Evolutionary conservation across 768 basidiomycete genomes (phyloP).

Genomic region (Tricholoma hemisulphureum): DNA sequence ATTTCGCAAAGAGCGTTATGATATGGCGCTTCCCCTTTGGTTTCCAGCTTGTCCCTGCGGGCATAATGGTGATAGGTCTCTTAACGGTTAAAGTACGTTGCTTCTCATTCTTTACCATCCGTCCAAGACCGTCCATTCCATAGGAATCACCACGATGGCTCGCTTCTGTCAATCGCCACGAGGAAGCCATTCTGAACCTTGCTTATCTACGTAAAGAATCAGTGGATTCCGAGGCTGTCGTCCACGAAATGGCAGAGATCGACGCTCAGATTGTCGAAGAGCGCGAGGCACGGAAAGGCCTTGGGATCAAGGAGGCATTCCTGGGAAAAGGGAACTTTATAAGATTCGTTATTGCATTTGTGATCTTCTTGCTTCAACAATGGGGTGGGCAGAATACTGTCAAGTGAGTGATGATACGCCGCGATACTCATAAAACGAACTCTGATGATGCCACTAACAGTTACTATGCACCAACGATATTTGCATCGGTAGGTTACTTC

Average conservation of each 20-base stretch:
- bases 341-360: conserved; percentile 80
- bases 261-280: conserved; percentile 79
- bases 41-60: conserved; percentile 78
- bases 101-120: neutral
- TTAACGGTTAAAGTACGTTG: conserved; percentile 56
- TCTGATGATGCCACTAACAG: conserved; percentile 20
- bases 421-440: neutral
- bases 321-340: conserved; percentile 79
- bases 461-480: conserved; percentile 77
- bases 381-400: conserved; percentile 86
- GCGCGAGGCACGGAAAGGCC: conserved; percentile 56
- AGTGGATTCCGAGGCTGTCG: conserved; percentile 42
- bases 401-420: conserved; percentile 31
- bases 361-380: conserved; percentile 80
- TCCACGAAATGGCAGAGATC: conserved; percentile 74
- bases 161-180: conserved; percentile 55
- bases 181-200: conserved; percentile 57
- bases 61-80: conserved; percentile 68
- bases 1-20: conserved; percentile 44
- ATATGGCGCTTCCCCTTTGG: conserved; percentile 77
- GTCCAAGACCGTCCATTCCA: neutral
- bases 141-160: conserved; percentile 80
- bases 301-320: conserved; percentile 72
- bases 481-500: conserved; percentile 40
- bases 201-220: conserved; percentile 61